Conservation (phyloP, 23 red algal genomes). For the Gracilaria gracilis region DNA sequence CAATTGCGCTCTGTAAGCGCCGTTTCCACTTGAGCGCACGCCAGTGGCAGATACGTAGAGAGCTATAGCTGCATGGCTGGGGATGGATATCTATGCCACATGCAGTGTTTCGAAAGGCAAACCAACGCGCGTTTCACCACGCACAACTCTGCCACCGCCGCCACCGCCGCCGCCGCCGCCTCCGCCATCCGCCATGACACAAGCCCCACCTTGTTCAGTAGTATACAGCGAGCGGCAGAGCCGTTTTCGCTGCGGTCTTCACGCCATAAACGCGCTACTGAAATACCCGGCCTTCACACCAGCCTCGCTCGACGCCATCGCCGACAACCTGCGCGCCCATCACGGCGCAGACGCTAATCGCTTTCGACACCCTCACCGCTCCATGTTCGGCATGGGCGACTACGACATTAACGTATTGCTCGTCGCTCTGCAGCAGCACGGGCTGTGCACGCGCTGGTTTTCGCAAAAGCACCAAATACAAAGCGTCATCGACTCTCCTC, state of each 20-base stretch:
- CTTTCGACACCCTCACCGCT: conserved; percentile 26
- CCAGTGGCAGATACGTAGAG: too few species aligned
- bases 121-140: too few species aligned
- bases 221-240: conserved; percentile 71
- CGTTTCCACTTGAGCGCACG: too few species aligned
- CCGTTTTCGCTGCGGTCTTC: conserved; percentile 65
- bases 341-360: not conserved
- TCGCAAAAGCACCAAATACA: not conserved
- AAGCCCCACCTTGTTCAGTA: not conserved
- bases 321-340: conserved; percentile 2
- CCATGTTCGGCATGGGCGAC: conserved; percentile 34
- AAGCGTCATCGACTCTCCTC: not conserved
- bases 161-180: too few species aligned
- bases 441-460: conserved; percentile 33
- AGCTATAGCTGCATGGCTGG: too few species aligned
- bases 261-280: conserved; percentile 65
- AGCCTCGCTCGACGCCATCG: conserved; percentile 7
- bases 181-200: not conserved
- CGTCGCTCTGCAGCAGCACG: conserved; percentile 37
- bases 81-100: too few species aligned
- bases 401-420: conserved; percentile 70
- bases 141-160: too few species aligned
- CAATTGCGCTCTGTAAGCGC: too few species aligned
- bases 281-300: conserved; percentile 7
- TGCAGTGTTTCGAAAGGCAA: too few species aligned